phyloP scores from a whole-genome alignment of 306 rosid genomes.

The Castanea mollissima region DNA sequence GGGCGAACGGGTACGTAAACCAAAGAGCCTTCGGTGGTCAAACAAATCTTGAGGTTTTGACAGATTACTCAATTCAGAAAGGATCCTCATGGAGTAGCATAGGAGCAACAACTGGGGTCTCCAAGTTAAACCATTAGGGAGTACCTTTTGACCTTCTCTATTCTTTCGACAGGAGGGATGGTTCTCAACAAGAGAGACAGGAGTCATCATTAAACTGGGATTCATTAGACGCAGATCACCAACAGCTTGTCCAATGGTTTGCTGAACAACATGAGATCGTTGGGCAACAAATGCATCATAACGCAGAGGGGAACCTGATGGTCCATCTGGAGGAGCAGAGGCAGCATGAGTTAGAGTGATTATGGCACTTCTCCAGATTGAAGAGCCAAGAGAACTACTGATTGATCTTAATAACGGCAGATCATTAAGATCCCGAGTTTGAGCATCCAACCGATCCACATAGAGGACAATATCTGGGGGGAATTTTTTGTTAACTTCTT shows the following conservation, averaged over 20 bases:
- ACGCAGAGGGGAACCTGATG: conserved; percentile 81
- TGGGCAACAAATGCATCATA: conserved; percentile 95
- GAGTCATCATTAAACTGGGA: conserved; percentile 80
- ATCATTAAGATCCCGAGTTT: conserved; percentile 89
- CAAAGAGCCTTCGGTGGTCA: conserved; percentile 83
- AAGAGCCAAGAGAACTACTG: conserved; percentile 60
- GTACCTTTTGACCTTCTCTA: conserved; percentile 91
- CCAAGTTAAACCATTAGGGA: conserved; percentile 96
- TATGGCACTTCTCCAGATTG: conserved; percentile 79
- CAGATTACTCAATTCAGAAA: conserved; percentile 65
- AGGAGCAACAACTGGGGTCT: conserved; percentile 80
- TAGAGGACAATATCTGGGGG: conserved; percentile 92
- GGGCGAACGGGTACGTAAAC: conserved; percentile 81
- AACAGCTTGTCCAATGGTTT: conserved; percentile 89
- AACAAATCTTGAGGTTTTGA: conserved; percentile 76
- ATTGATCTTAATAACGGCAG: conserved; percentile 71
- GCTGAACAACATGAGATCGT: conserved; percentile 89
- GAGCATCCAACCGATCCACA: conserved; percentile 90
- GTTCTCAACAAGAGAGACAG: conserved; percentile 88
- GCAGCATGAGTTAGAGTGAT: conserved; percentile 89
- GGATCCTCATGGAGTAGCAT: conserved; percentile 82
- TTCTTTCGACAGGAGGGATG: conserved; percentile 95
- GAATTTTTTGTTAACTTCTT: conserved; percentile 68
- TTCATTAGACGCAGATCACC: conserved; percentile 86
- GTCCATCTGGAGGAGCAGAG: conserved; percentile 98